A percentile compares a stretch with the other conserved stretches of the same genome.
These are phyloP conservation scores for Scedosporium boydii DNA, from an alignment of 2,329 filamentous ascomycete species.

Conservation along the genomic window DNA sequence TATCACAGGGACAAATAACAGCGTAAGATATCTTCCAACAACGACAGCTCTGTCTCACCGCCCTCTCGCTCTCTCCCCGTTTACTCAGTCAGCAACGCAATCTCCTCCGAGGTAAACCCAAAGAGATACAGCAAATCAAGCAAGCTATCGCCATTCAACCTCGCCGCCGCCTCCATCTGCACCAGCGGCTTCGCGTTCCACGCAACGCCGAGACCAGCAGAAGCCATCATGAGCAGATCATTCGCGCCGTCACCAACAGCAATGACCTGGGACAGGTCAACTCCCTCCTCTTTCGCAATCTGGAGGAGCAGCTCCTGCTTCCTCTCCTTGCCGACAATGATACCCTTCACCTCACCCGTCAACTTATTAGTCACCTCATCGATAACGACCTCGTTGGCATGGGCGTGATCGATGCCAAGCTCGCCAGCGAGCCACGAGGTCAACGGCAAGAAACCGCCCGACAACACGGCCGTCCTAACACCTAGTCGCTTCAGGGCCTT, in stretches of 20 bases:
- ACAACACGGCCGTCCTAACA: slow-evolving; percentile 81
- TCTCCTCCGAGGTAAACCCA: slow-evolving; percentile 59
- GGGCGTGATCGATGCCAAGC: slow-evolving; percentile 77
- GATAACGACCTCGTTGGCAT: slow-evolving; percentile 74
- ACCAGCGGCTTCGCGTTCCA: slow-evolving; percentile 80
- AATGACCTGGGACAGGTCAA: slow-evolving; percentile 57
- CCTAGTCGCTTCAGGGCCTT: slow-evolving; percentile 67
- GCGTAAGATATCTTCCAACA: background rate
- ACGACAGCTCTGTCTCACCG: background rate
- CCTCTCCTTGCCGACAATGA: slow-evolving; percentile 66
- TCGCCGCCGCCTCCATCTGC: slow-evolving; percentile 64
- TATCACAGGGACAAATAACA: background rate
- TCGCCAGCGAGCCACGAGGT: slow-evolving; percentile 76
- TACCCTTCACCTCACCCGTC: slow-evolving; percentile 62
- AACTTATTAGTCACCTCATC: slow-evolving; percentile 45
- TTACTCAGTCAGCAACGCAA: slow-evolving; percentile 33
- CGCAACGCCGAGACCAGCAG: slow-evolving; percentile 67
- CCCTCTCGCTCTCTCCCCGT: slow-evolving; percentile 11
- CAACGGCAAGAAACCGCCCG: slow-evolving; percentile 83
- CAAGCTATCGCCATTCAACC: slow-evolving; percentile 62
- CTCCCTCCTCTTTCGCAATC: slow-evolving; percentile 58
- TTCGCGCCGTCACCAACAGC: slow-evolving; percentile 78
- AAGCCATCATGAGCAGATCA: slow-evolving; percentile 69
- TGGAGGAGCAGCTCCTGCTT: slow-evolving; percentile 63
- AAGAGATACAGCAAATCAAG: slow-evolving; percentile 66